These are phyloP conservation scores for Elsinoe australis DNA, from an alignment of 2,329 filamentous ascomycete species.

Conservation along the genomic window DNA sequence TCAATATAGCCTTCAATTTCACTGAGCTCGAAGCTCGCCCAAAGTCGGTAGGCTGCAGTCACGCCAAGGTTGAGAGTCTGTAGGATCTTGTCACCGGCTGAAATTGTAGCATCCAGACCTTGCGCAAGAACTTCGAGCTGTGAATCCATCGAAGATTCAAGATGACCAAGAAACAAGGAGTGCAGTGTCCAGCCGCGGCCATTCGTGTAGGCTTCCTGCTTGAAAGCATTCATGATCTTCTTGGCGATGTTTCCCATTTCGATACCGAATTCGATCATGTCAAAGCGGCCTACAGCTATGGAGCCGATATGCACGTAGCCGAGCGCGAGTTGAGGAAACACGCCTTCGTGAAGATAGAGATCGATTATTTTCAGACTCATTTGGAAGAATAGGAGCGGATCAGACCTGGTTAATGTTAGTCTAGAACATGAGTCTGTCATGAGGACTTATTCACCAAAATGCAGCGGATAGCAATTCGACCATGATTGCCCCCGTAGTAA, in stretches of 20 bases:
- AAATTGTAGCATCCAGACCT: conserved; percentile 57
- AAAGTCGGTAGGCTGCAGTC: conserved; percentile 59
- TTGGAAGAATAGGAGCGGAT: conserved; percentile 65
- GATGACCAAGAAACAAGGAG: conserved; percentile 61
- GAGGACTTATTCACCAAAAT: conserved; percentile 64
- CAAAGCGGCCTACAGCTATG: conserved; percentile 61
- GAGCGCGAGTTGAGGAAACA: conserved; percentile 62
- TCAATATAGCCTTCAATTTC: conserved; percentile 65
- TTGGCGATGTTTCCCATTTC: conserved; percentile 58
- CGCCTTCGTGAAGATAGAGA: conserved; percentile 55
- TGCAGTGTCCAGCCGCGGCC: conserved; percentile 64
- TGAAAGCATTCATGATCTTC: conserved; percentile 55
- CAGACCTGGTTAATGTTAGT: conserved; percentile 33
- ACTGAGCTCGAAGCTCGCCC: conserved; percentile 58
- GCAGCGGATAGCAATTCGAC: conserved; percentile 62
- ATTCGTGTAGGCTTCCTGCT: conserved; percentile 55
- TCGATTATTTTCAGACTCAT: conserved; percentile 59
- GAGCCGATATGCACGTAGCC: conserved; percentile 61
- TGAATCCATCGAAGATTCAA: conserved; percentile 54
- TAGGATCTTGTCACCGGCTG: conserved; percentile 62
- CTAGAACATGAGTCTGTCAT: too few species aligned
- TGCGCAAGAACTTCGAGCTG: conserved; percentile 55
- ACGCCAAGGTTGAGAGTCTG: conserved; percentile 65
- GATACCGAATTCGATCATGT: conserved; percentile 59
- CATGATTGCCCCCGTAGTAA: conserved; percentile 61